These are phyloP conservation scores for Leptomonas pyrrhocoris DNA, from an alignment of 208 protist species.

Conservation along the genomic window DNA sequence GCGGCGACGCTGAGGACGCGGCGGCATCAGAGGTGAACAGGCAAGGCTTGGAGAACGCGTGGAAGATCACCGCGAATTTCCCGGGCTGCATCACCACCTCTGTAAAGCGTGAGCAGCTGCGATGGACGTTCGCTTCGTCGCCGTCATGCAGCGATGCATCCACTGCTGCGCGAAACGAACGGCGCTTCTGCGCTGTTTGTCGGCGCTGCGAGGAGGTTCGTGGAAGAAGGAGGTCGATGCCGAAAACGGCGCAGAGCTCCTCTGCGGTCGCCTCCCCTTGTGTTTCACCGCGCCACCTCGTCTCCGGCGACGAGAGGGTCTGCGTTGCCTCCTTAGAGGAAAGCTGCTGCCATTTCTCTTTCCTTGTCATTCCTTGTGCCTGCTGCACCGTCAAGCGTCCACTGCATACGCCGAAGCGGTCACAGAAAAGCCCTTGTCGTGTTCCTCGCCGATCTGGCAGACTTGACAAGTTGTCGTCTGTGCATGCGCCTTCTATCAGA, in stretches of 20 bases:
- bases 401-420: constrained; percentile 9
- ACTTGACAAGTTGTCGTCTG: not conserved
- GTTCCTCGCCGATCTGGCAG: not conserved
- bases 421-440: not conserved
- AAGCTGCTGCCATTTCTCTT: not conserved
- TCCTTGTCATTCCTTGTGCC: not conserved
- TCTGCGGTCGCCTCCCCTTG: constrained; percentile 18
- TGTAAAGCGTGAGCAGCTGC: not conserved
- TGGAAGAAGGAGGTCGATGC: not conserved
- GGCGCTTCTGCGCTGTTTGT: not conserved
- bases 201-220: not conserved
- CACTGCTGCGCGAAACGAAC: too few species aligned
- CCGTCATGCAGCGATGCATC: not conserved
- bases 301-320: not conserved
- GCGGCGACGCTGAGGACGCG: not conserved
- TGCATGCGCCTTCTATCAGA: not conserved
- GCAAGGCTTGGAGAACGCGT: not conserved
- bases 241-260: constrained; percentile 22
- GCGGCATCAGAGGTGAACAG: too few species aligned
- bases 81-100: constrained; percentile 32
- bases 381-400: not conserved
- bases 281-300: not conserved
- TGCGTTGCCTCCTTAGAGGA: not conserved
- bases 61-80: constrained; percentile 32
- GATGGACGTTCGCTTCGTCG: not conserved